Conservation (phyloP, 2,329 filamentous ascomycete genomes). For the Cladophialophora yegresii region DNA sequence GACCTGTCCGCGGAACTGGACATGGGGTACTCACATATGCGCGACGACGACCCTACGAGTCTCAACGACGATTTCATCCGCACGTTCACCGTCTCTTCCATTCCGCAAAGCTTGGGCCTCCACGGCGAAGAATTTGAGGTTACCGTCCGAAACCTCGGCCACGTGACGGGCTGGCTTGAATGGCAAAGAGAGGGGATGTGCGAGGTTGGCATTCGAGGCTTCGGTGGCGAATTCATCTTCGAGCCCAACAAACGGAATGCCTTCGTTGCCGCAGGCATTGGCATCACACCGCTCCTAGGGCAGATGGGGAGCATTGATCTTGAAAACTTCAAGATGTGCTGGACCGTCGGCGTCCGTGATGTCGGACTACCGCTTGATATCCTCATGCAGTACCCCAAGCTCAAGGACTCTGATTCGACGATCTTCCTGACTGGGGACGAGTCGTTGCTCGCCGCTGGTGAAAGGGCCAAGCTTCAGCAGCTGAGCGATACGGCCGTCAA, state of each 20-base stretch:
- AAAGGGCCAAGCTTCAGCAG: constrained; percentile 46
- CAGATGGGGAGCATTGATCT: constrained; percentile 60
- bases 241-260: constrained; percentile 44
- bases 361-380: constrained; percentile 62
- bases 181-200: constrained; percentile 57
- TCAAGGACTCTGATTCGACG: constrained; percentile 54
- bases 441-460: constrained; percentile 36
- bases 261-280: constrained; percentile 78
- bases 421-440: constrained; percentile 65
- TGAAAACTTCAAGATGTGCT: constrained; percentile 60
- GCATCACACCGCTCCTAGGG: constrained; percentile 78
- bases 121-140: constrained; percentile 64
- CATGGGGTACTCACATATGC: constrained; percentile 78
- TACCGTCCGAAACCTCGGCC: constrained; percentile 69
- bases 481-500: constrained; percentile 38
- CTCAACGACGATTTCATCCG: constrained; percentile 82
- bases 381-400: constrained; percentile 54
- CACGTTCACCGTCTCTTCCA: constrained; percentile 77
- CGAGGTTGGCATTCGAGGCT: constrained; percentile 69
- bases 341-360: constrained; percentile 67
- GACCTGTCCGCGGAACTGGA: constrained; percentile 71
- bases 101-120: constrained; percentile 46
- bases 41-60: constrained; percentile 73
- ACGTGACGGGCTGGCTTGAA: constrained; percentile 67
- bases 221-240: constrained; percentile 67